phyloP scores from a whole-genome alignment of 345 rosid species.

The Hevea brasiliensis region DNA sequence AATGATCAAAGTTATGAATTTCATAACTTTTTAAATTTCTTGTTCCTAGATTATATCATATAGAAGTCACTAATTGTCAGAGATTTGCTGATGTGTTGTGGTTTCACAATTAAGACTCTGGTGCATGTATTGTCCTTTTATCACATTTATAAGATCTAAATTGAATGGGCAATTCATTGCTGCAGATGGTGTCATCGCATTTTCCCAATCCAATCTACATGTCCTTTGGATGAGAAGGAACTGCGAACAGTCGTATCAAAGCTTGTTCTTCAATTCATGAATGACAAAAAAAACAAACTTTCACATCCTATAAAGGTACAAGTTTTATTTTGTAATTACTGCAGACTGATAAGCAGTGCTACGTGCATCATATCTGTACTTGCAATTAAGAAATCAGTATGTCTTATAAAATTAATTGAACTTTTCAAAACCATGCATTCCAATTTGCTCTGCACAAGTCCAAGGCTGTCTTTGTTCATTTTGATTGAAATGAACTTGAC shows the following conservation, averaged over 20 bases:
- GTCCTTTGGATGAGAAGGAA: slow-evolving; percentile 69
- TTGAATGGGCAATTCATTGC: slow-evolving; percentile 22
- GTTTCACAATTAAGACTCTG: neutral
- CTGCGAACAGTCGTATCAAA: slow-evolving; percentile 63
- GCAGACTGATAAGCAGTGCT: neutral
- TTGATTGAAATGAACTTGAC: neutral
- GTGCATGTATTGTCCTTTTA: slow-evolving; percentile 3
- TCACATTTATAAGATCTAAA: slow-evolving; percentile 5
- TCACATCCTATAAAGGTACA: slow-evolving; percentile 65
- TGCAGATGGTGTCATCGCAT: slow-evolving; percentile 97
- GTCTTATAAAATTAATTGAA: neutral
- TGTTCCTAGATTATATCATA: neutral
- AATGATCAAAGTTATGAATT: neutral
- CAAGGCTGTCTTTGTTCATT: neutral
- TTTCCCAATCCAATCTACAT: slow-evolving; percentile 89
- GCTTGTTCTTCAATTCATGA: slow-evolving; percentile 61
- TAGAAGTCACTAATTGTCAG: neutral
- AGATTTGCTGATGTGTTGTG: neutral
- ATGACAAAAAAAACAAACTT: slow-evolving; percentile 47
- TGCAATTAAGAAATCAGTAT: neutral
- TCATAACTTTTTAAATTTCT: neutral
- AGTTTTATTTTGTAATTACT: neutral
- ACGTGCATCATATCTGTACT: neutral
- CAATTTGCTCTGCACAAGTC: neutral
- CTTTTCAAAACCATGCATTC: neutral